Percentiles rank a stretch among this genome's conserved stretches.
Conservation (phyloP, 306 rosid genomes). For the Cucumis sativus region DNA sequence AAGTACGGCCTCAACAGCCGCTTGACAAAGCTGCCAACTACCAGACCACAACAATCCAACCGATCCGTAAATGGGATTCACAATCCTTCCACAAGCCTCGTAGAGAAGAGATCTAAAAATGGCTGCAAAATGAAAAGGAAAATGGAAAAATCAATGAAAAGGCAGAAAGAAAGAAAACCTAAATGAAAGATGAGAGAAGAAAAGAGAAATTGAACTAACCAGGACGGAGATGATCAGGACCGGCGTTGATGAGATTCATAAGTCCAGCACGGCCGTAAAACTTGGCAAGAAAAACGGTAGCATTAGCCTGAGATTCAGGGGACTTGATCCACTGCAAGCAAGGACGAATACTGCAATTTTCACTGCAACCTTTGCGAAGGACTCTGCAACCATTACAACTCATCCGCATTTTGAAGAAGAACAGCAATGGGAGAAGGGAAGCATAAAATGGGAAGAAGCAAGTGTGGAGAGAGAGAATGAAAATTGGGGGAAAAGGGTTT, state of each 20-base stretch:
- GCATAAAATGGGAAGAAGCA: background rate
- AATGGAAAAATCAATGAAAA: background rate
- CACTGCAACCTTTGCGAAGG: constrained; percentile 83
- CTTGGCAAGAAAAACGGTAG: constrained; percentile 89
- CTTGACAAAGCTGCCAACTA: constrained; percentile 91
- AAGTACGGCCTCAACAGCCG: constrained; percentile 83
- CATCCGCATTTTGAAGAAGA: constrained; percentile 68
- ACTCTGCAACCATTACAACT: constrained; percentile 94
- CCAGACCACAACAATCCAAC: constrained; percentile 97
- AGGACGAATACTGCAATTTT: constrained; percentile 84
- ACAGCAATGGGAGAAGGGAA: background rate
- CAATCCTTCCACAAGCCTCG: constrained; percentile 91
- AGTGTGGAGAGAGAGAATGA: background rate
- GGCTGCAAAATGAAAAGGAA: constrained; percentile 19
- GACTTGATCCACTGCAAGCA: constrained; percentile 86
- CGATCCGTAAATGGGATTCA: constrained; percentile 92
- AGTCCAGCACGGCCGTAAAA: constrained; percentile 97
- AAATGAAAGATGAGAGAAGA: background rate
- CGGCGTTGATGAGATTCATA: constrained; percentile 92
- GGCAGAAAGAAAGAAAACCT: background rate
- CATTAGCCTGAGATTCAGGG: constrained; percentile 93
- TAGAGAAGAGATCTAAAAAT: constrained; percentile 77
- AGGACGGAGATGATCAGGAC: constrained; percentile 91
- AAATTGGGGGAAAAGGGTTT: background rate
- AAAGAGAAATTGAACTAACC: constrained; percentile 16